A percentile compares a stretch with the other conserved stretches of the same genome.
Conservation (phyloP, 2,329 filamentous ascomycete genomes). For the Penicillium sclerotigenum region DNA sequence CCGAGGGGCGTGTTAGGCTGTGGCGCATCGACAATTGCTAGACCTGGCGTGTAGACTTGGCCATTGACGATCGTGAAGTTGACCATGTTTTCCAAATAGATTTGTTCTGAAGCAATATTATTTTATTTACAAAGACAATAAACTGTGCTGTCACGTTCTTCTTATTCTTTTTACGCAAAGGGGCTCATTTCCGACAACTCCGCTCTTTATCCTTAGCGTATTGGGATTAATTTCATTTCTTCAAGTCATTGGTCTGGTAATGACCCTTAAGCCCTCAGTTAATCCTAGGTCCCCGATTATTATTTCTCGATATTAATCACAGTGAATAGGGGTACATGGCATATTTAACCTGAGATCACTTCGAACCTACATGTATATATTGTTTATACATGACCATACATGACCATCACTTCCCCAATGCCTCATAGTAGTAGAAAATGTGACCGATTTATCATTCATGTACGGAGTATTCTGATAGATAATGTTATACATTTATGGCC, state of each 20-base stretch:
- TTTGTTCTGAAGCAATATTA: not conserved
- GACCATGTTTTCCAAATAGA: conserved; percentile 4
- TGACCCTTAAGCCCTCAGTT: not conserved
- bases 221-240: conserved; percentile 14
- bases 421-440: not conserved
- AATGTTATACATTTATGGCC: not conserved
- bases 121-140: not conserved
- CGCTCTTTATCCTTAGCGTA: conserved; percentile 13
- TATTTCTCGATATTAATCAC: not conserved
- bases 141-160: not conserved
- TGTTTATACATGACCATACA: no score
- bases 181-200: conserved; percentile 22
- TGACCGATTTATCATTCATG: not conserved
- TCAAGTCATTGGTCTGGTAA: not conserved
- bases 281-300: not conserved
- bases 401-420: not conserved
- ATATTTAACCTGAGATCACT: not conserved
- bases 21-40: conserved; percentile 64
- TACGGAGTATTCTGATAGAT: not conserved
- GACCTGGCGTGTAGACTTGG: conserved; percentile 67
- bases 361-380: not conserved
- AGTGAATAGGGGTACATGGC: not conserved
- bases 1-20: conserved; percentile 63
- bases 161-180: conserved; percentile 6
- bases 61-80: conserved; percentile 48